Evolutionary conservation across 2,329 filamentous ascomycete species (phyloP), one percentile per base, ranked within the genome.

Genomic region (Fusarium liriodendri): DNA sequence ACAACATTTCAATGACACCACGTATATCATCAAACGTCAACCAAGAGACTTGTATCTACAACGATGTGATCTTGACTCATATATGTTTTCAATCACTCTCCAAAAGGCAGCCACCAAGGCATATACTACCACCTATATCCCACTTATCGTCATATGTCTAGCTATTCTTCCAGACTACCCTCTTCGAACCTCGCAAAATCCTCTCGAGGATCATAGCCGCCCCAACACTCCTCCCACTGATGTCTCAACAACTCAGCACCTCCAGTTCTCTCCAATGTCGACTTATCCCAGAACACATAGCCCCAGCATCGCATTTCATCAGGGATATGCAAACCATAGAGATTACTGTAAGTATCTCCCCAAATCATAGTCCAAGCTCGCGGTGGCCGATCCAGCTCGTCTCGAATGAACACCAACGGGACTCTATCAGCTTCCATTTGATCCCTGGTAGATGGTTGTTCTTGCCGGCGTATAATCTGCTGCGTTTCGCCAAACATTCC

Each of bases 401-500:
- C 50, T 55, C 18, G 18, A 55, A 55, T n/a, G 33, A 55, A 55
- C 10, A 32, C 50, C 50, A 55, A 20, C 50, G 50, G 29, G 50
- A 22, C 29, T 55, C 50, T 55, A 14, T 55, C 50, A n/a, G 16
- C 50, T 33, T 55, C 0, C 32, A 54, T 67, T 33, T 16, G 29
- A 22, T 70, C 55, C 29, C 58, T 37, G 33, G 54, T 54, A 13
- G 66, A 64, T 22, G 59, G 59, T 10, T 40, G 22, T 20, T 54
- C 6, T 25, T 40, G 14, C 4, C 55, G 55, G 3, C 55, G 55
- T 10, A 27, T 16, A 3, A 27, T 25, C 35, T 59, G 55, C 13
- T 59, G n/a, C 13, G 22, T 27, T 11, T 59, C 55, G 22, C 22
- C 35, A 25, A 59, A 38, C 8, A 38, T 10, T n/a, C 55, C 55